These are phyloP conservation scores for Phaeotremella skinneri DNA, from an alignment of 768 basidiomycete species.

Conservation along the genomic window DNA sequence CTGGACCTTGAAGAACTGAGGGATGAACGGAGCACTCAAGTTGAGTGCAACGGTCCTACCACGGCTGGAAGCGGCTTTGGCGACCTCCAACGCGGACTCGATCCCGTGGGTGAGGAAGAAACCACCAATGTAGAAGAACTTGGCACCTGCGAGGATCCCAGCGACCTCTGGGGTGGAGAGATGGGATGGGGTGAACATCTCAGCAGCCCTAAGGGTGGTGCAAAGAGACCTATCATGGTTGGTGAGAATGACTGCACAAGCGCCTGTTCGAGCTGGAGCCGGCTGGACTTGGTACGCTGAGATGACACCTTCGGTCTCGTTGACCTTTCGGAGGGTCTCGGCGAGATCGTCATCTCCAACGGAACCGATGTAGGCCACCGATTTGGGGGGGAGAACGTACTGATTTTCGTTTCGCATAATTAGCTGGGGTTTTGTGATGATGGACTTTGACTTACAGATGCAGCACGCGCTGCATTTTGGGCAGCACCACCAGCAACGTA, in stretches of 20 bases:
- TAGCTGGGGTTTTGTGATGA: background rate
- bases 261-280: slow-evolving; percentile 79
- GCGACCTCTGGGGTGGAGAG: slow-evolving; percentile 72
- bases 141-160: slow-evolving; percentile 72
- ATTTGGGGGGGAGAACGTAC: slow-evolving; percentile 84
- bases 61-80: slow-evolving; percentile 69
- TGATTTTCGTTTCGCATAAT: slow-evolving; percentile 47
- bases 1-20: slow-evolving; percentile 83
- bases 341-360: slow-evolving; percentile 93
- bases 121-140: slow-evolving; percentile 89
- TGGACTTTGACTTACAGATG: slow-evolving; percentile 66
- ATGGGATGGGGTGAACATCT: slow-evolving; percentile 80
- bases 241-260: slow-evolving; percentile 93
- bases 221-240: slow-evolving; percentile 90
- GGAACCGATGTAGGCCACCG: slow-evolving; percentile 89
- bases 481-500: slow-evolving; percentile 97
- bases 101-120: slow-evolving; percentile 95
- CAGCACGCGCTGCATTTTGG: slow-evolving; percentile 93
- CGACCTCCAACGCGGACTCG: slow-evolving; percentile 67
- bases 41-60: slow-evolving; percentile 88
- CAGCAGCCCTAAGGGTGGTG: slow-evolving; percentile 84
- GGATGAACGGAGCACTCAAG: slow-evolving; percentile 95
- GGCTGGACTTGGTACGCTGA: slow-evolving; percentile 85
- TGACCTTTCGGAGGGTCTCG: slow-evolving; percentile 80
- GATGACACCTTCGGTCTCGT: slow-evolving; percentile 84